Conservation (phyloP, 2,329 filamentous ascomycete species). For the Clathrospora elynae region DNA sequence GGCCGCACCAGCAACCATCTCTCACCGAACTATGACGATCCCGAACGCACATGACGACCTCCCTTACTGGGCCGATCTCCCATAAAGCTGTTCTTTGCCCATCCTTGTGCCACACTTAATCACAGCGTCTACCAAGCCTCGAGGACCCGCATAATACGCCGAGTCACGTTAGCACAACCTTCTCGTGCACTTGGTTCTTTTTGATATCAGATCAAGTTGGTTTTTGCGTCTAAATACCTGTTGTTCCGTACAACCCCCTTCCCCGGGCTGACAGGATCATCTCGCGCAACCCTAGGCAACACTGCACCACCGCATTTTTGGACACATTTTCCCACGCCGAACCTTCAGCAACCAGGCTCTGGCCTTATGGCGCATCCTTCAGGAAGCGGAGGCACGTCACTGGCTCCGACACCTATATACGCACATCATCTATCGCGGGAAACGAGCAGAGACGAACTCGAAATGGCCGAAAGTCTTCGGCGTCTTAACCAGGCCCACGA, state of each 20-base stretch:
- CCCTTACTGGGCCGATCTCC: slow-evolving; percentile 21
- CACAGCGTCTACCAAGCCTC: slow-evolving; percentile 22
- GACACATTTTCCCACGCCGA: slow-evolving; percentile 9
- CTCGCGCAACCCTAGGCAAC: slow-evolving; percentile 19
- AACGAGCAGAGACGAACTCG: slow-evolving; percentile 56
- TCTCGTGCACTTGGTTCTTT: slow-evolving; percentile 15
- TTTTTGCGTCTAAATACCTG: slow-evolving; percentile 3
- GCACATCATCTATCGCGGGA: slow-evolving; percentile 50
- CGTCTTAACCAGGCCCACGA: slow-evolving; percentile 53
- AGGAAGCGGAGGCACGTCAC: slow-evolving; percentile 43
- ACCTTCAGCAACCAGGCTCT: slow-evolving; percentile 15
- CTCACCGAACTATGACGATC: slow-evolving; percentile 25
- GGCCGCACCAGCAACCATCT: slow-evolving; percentile 23
- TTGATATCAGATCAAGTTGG: slow-evolving; percentile 22
- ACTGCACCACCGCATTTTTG: slow-evolving; percentile 25
- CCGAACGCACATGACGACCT: slow-evolving; percentile 22
- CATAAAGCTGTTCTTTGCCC: slow-evolving; percentile 26
- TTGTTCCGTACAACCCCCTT: slow-evolving; percentile 2
- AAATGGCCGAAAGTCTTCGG: slow-evolving; percentile 55
- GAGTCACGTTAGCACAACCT: slow-evolving; percentile 35
- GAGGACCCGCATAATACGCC: slow-evolving; percentile 28
- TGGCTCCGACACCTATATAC: slow-evolving; percentile 45
- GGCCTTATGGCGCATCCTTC: slow-evolving; percentile 37
- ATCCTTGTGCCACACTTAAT: slow-evolving; percentile 22
- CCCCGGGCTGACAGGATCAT: slow-evolving; percentile 8